Evolutionary conservation across 441 rosid genomes (phyloP).

Genomic region (Adansonia gregorii): DNA sequence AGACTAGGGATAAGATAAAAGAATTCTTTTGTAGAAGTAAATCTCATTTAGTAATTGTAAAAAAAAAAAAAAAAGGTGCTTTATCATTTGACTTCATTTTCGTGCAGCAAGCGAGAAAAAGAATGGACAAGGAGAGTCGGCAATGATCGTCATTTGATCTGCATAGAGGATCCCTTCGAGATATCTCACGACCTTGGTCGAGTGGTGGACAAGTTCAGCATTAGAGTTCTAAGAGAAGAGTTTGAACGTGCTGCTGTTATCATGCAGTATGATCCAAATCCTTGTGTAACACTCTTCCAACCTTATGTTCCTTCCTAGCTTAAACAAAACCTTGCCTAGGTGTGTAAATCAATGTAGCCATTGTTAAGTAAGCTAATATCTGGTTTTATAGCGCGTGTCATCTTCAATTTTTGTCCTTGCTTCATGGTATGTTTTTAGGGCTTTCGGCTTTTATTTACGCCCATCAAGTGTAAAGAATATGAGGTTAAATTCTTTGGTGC

Average conservation of each 20-base stretch:
- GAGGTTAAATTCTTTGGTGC: neutral
- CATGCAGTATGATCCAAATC: slow-evolving; percentile 75
- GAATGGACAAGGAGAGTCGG: slow-evolving; percentile 95
- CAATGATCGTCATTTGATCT: slow-evolving; percentile 94
- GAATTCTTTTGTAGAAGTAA: neutral
- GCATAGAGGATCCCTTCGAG: slow-evolving; percentile 98
- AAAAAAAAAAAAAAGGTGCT: too few relatives aligned
- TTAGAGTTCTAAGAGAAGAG: slow-evolving; percentile 86
- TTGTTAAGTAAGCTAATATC: slow-evolving; percentile 14
- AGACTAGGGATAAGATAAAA: neutral
- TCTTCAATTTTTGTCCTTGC: neutral
- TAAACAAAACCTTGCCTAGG: neutral
- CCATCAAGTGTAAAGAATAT: slow-evolving; percentile 19
- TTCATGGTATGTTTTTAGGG: slow-evolving; percentile 21
- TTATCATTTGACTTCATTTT: neutral
- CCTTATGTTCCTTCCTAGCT: slow-evolving; percentile 49
- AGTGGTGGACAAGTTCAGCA: slow-evolving; percentile 88
- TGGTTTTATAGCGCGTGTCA: slow-evolving; percentile 17
- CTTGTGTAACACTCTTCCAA: slow-evolving; percentile 68
- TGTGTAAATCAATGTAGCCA: slow-evolving; percentile 25
- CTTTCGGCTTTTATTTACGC: neutral
- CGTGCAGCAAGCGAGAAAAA: slow-evolving; percentile 75
- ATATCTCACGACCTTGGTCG: slow-evolving; percentile 85
- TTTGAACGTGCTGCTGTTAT: slow-evolving; percentile 91
- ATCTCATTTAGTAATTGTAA: neutral